Evolutionary conservation across 1,284 basidiomycete species (phyloP), one percentile per base, ranked within the genome.

Genomic region (Puccinia brachypodii): DNA sequence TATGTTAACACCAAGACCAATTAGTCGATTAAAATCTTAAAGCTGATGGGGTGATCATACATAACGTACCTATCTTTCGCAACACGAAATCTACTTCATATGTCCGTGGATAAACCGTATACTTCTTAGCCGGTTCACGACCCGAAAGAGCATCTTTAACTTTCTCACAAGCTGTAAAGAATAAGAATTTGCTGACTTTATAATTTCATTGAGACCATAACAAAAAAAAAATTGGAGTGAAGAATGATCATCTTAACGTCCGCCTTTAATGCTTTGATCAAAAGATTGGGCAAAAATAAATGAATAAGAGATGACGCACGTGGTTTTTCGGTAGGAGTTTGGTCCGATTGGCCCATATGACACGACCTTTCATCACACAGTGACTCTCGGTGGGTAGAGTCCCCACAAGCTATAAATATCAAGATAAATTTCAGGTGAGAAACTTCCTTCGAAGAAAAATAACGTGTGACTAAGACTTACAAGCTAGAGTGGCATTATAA

Each of bases 311-410:
- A n/a, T n/a, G n/a, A 64, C 62, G 16, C 40, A 38, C 62, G 62
- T 64, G 62, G 62, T 33, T 64, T 64, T 36, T 64, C 62, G 13
- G 16, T 36, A 22, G 62, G 62, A 40, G 2, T 64, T 64, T 64
- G 28, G 62, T 64, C 62, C 40, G 62, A 9, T 40, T 64, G 62
- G 31, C 62, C 62, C 62, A 64, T 64, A 36, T 64, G 62, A 40
- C 62, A 64, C 38, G 62, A 64, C 16, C 31, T 22, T 40, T 33
- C 36, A n/a, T 64, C 36, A 11, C 62, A 64, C 19, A 64, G 28
- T 38, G 36, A 64, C 33, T 64, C 62, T 8, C 40, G 36, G 31
- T 40, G 62, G 31, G 33, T 64, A 22, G 33, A 14, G 40, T 64
- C 62, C 62, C 40, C 62, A 38, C 62, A 64, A 19, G 62, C 62